A percentile compares a stretch with the other conserved stretches of the same genome.
Evolutionary conservation across 371 early-diverging fungal genomes (phyloP).

Genomic region (Mortierella sp.): DNA sequence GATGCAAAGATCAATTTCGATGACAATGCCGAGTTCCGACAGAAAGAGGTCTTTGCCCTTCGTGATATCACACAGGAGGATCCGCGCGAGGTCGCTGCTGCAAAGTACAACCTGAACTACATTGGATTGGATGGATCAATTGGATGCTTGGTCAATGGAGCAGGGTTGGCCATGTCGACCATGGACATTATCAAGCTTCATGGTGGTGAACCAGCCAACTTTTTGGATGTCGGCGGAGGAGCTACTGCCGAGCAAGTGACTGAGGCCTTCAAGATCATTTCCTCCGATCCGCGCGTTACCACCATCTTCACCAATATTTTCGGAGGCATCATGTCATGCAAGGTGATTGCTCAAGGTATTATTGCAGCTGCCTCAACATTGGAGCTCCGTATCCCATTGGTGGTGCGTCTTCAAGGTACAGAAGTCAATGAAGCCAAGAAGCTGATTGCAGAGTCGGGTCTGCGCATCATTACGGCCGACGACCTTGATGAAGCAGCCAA

Average conservation of each 20-base stretch:
- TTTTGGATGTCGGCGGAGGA: conserved; percentile 98
- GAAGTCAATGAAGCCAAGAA: conserved; percentile 88
- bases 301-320: conserved; percentile 99
- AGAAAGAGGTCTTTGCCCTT: conserved; percentile 87
- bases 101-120: conserved; percentile 97
- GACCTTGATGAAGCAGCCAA: conserved; percentile 96
- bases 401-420: conserved; percentile 96
- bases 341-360: conserved; percentile 98
- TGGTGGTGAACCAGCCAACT: conserved; percentile 99
- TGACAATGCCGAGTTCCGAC: conserved; percentile 98
- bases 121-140: conserved; percentile 96
- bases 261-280: conserved; percentile 98
- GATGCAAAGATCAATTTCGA: conserved; percentile 97
- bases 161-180: conserved; percentile 99
- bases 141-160: conserved; percentile 94
- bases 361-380: conserved; percentile 94
- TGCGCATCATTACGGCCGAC: conserved; percentile 92
- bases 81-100: conserved; percentile 96
- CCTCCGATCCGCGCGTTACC: conserved; percentile 93
- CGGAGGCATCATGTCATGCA: conserved; percentile 99
- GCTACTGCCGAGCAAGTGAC: conserved; percentile 96
- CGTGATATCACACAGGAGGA: conserved; percentile 97
- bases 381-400: conserved; percentile 91
- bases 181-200: conserved; percentile 99
- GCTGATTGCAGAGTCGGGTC: conserved; percentile 89